These are phyloP conservation scores for Cercospora sp. DNA, from an alignment of 2,329 filamentous ascomycete species.

Conservation along the genomic window DNA sequence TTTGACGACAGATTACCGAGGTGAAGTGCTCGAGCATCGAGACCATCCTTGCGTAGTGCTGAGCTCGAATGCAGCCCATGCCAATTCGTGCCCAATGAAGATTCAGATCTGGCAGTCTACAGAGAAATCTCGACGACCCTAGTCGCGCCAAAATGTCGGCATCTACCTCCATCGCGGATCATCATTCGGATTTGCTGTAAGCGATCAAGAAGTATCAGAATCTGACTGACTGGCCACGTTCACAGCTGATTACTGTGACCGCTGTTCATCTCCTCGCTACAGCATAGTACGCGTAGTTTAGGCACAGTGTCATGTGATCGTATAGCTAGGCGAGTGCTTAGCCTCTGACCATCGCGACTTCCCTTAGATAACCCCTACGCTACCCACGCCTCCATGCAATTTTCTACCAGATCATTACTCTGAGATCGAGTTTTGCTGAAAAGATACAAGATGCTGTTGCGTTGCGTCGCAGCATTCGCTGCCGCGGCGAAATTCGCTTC, in stretches of 20 bases:
- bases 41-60: not conserved
- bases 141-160: not conserved
- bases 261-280: not conserved
- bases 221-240: not conserved
- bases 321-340: not conserved
- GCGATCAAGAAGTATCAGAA: not conserved
- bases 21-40: slow-evolving; percentile 1
- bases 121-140: slow-evolving; percentile 1
- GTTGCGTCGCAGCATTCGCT: not conserved
- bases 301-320: not conserved
- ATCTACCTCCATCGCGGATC: not conserved
- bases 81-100: not conserved
- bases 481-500: not conserved
- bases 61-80: not conserved
- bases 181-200: slow-evolving; percentile 2
- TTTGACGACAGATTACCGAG: slow-evolving; percentile 1
- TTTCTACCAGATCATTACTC: not conserved
- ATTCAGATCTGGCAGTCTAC: not conserved
- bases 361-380: not conserved
- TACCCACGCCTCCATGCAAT: not conserved
- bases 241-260: not conserved
- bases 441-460: not conserved
- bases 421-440: not conserved
- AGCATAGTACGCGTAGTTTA: not conserved
- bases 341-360: not conserved